Evolutionary conservation across 176 grass and related monocot genomes (phyloP).

Genomic region (Tillandsia fasciculata): DNA sequence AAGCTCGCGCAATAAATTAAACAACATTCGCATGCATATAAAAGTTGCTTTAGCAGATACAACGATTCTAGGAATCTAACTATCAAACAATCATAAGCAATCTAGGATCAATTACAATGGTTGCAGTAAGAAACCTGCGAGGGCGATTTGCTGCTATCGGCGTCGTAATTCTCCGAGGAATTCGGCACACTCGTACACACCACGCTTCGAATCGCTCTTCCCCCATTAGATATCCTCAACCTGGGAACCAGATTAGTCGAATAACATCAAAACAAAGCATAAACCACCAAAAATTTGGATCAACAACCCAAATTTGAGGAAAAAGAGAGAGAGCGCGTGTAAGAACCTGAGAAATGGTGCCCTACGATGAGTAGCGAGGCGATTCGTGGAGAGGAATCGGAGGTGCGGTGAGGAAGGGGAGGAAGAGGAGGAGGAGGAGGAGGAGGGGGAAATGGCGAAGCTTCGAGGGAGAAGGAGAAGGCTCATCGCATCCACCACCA

Average conservation of each 20-base stretch:
- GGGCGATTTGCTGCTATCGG: constrained; percentile 8
- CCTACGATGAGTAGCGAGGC: background rate
- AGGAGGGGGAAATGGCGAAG: background rate
- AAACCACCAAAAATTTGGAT: background rate
- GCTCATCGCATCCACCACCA: background rate
- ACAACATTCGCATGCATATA: background rate
- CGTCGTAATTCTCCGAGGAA: constrained; percentile 8
- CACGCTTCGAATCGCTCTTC: constrained; percentile 6
- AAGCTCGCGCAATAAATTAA: background rate
- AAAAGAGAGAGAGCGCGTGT: too few relatives aligned
- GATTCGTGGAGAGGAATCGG: background rate
- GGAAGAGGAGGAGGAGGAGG: too few relatives aligned
- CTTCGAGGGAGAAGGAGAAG: background rate
- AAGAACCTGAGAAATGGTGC: background rate
- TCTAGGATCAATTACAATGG: too few relatives aligned
- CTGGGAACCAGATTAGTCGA: constrained; percentile 4
- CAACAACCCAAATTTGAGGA: background rate
- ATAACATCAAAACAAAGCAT: background rate
- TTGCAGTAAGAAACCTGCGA: constrained; percentile 13
- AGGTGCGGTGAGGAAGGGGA: background rate
- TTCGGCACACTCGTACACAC: constrained; percentile 22
- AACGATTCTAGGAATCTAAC: background rate
- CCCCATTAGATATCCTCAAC: constrained; percentile 16
- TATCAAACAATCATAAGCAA: background rate
- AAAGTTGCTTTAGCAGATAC: background rate